Conservation (phyloP, 257 asterid genomes). For the Marsdenia floribunda region DNA sequence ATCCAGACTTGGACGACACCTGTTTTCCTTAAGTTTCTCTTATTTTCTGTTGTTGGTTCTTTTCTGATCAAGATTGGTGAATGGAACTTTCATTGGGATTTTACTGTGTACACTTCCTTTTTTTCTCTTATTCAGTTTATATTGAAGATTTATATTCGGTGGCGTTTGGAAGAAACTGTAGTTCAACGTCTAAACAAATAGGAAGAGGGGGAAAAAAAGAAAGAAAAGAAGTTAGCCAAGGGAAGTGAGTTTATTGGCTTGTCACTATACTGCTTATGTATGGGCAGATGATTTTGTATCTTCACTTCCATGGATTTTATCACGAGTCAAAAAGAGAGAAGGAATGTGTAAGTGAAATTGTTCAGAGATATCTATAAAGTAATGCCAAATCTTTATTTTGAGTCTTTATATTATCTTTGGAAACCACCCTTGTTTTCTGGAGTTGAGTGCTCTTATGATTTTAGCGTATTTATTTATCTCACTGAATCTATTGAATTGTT, state of each 20-base stretch:
- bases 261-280: neutral
- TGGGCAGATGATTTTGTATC: neutral
- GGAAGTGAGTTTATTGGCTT: neutral
- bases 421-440: neutral
- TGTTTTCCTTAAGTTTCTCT: neutral
- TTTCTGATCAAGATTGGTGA: neutral
- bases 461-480: neutral
- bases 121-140: no score
- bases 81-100: neutral
- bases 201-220: neutral
- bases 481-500: neutral
- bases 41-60: no score
- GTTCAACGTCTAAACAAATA: neutral
- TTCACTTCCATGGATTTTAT: neutral
- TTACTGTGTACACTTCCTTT: no score
- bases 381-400: neutral
- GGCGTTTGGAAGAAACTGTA: neutral
- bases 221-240: neutral
- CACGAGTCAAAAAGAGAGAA: no score
- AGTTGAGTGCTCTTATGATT: neutral
- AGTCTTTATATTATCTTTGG: neutral
- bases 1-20: neutral
- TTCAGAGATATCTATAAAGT: neutral
- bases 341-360: neutral
- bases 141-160: no score